These are phyloP conservation scores for Sporothrix pallida DNA, from an alignment of 2,329 filamentous ascomycete species.

Conservation along the genomic window DNA sequence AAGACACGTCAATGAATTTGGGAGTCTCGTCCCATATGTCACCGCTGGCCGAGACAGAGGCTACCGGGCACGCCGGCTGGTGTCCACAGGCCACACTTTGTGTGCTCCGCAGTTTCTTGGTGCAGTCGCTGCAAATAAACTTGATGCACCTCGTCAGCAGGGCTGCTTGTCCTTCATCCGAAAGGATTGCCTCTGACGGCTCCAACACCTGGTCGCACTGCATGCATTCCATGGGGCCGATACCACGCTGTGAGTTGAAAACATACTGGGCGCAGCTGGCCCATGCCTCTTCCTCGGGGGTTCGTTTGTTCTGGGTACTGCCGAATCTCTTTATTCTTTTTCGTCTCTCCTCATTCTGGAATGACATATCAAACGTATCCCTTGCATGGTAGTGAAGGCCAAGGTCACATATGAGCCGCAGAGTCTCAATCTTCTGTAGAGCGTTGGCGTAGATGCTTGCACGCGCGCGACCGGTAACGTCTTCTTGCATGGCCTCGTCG, in stretches of 20 bases:
- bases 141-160: background rate
- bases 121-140: background rate
- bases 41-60: background rate
- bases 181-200: background rate
- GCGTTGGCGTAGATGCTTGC: background rate
- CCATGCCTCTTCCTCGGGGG: background rate
- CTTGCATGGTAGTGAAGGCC: background rate
- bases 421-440: background rate
- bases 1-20: too few relatives aligned
- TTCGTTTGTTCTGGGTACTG: background rate
- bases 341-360: background rate
- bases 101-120: background rate
- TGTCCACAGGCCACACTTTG: background rate
- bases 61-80: background rate
- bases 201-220: background rate
- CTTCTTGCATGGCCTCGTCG: background rate
- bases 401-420: background rate
- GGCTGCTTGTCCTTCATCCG: background rate
- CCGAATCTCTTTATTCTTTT: background rate
- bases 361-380: background rate
- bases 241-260: background rate
- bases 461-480: background rate
- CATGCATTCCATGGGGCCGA: background rate
- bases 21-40: background rate
- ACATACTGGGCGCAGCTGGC: background rate